A percentile compares a stretch with the other conserved stretches of the same genome.
These are phyloP conservation scores for Leishmania turanica DNA, from an alignment of 208 protist genomes.

Conservation along the genomic window DNA sequence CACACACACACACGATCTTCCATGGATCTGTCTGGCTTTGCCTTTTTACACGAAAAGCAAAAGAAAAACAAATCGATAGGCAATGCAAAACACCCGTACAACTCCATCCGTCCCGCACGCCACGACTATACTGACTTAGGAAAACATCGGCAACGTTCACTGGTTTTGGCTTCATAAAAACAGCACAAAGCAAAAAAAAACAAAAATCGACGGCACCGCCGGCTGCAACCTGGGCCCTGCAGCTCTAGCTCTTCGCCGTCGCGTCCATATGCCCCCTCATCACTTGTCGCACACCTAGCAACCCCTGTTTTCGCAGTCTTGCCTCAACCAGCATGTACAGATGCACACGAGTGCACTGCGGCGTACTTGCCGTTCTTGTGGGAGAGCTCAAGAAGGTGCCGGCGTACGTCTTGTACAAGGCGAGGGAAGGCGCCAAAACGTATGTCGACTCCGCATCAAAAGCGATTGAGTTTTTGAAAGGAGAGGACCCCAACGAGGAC, in stretches of 20 bases:
- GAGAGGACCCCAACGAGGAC: conserved; percentile 43
- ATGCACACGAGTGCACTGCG: conserved; percentile 17
- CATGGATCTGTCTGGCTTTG: neutral
- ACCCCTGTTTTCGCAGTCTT: neutral
- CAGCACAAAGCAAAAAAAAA: neutral
- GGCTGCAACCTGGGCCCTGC: neutral
- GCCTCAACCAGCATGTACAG: conserved; percentile 36
- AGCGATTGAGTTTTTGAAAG: conserved; percentile 51
- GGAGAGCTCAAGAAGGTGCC: conserved; percentile 60
- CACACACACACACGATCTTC: neutral
- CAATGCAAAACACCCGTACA: neutral
- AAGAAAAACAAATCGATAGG: neutral
- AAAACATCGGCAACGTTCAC: neutral
- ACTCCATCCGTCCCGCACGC: neutral
- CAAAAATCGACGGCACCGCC: neutral
- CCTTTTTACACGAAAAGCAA: neutral
- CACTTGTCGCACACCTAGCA: neutral
- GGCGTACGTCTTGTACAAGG: conserved; percentile 32
- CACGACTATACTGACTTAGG: neutral
- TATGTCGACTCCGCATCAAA: conserved; percentile 42
- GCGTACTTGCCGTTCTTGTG: conserved; percentile 45
- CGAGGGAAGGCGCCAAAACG: conserved; percentile 30
- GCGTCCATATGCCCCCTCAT: neutral
- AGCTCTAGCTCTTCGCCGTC: neutral
- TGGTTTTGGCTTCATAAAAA: neutral